Conservation (phyloP, 257 asterid species). For the Solanum paucissectum region DNA sequence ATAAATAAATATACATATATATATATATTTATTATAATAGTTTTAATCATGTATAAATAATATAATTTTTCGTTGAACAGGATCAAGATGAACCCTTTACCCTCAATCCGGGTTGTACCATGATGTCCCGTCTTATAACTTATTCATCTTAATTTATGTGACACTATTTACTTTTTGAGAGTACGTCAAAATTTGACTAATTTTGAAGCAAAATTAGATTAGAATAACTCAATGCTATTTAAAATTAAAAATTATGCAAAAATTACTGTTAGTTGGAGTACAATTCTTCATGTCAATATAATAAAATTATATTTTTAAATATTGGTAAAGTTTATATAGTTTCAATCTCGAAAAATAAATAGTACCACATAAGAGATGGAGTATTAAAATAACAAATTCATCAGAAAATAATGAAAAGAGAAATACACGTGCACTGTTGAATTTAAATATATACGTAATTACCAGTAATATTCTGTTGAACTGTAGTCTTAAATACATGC, state of each 20-base stretch:
- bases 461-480: neutral
- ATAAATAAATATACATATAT: neutral
- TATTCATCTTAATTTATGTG: neutral
- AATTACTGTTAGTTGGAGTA: neutral
- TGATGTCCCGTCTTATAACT: neutral
- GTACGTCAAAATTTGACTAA: neutral
- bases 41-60: neutral
- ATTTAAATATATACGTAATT: neutral
- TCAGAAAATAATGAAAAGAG: neutral
- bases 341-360: neutral
- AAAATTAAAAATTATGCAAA: neutral
- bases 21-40: neutral
- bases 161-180: neutral
- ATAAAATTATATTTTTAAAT: neutral
- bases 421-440: neutral
- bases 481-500: neutral
- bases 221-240: neutral
- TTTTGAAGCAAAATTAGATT: neutral
- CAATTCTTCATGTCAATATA: neutral
- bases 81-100: neutral
- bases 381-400: neutral
- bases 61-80: neutral
- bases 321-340: neutral
- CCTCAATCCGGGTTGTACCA: neutral
- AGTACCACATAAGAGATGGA: neutral